Evolutionary conservation across 2,329 filamentous ascomycete genomes (phyloP), one percentile per base, ranked within the genome.

Genomic region (Penicillium sumatraense): DNA sequence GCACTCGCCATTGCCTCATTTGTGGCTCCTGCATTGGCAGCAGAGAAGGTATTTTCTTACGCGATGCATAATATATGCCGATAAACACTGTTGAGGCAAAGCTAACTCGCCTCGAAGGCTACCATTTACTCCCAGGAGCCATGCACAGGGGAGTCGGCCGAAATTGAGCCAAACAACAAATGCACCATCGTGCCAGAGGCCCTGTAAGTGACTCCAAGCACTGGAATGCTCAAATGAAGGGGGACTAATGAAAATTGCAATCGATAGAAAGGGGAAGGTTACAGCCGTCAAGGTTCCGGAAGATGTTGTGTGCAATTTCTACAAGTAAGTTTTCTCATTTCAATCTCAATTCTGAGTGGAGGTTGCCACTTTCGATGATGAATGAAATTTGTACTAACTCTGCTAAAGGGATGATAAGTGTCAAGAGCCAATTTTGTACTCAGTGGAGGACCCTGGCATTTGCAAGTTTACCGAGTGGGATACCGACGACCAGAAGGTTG

Each of bases 241-340:
- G 14, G 29, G 9, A 24, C n/a, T 16, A 31, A 31, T 13, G 9
- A 31, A 33, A 24, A n/a, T 16, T 24, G 1, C 10, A 24, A 42
- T 31, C 3, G 16, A 46, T 14, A 46, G 42, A 23, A 46, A 46
- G 16, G 42, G 42, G 16, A 46, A 46, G 23, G 42, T 46, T 2
- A 46, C 42, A 5, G 42, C 9, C 10, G 42, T 46, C 26, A 31
- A 21, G 5, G 42, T 46, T 2, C 42, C 42, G 4, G 42, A 46
- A 10, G 42, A 46, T 46, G 16, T 46, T 11, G 42, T 46, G 8
- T 46, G 42, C 18, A 46, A 46, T 27, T 46, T 46, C 14, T 46
- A 46, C 18, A 46, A 46, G 42, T 46, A 18, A 46, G 42, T 46
- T 14, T 42, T 42, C 16, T 26, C 13, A 6, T 26, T 26, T 10